A percentile compares a stretch with the other conserved stretches of the same genome.
Evolutionary conservation across 495 filamentous ascomycete genomes (phyloP).

Genomic region (Cercophora newfieldiana): DNA sequence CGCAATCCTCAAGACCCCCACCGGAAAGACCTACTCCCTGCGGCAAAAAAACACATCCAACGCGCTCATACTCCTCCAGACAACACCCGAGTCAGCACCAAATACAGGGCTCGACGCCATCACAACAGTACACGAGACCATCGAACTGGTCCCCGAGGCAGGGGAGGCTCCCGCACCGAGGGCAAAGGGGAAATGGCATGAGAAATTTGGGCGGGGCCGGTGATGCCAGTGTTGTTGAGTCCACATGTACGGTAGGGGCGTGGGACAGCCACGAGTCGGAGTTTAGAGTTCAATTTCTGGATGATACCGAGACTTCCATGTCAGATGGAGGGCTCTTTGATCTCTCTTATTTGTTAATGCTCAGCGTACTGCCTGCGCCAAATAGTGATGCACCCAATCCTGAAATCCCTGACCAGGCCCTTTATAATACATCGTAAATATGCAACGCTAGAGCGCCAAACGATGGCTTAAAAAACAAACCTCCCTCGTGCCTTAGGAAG

Average conservation of each 20-base stretch:
- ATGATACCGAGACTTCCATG: too few relatives aligned
- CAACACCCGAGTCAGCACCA: slow-evolving; percentile 22
- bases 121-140: slow-evolving; percentile 69
- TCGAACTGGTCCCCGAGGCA: slow-evolving; percentile 58
- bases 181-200: slow-evolving; percentile 82
- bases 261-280: too few relatives aligned
- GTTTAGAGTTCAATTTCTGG: too few relatives aligned
- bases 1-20: slow-evolving; percentile 70
- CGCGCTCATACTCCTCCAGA: slow-evolving; percentile 55
- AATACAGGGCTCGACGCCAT: slow-evolving; percentile 56
- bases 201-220: slow-evolving; percentile 65
- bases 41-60: slow-evolving; percentile 93
- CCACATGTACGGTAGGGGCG: background rate
- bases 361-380: too few relatives aligned
- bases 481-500: too few relatives aligned
- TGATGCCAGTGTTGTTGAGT: slow-evolving; percentile 32
- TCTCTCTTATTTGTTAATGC: too few relatives aligned
- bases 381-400: too few relatives aligned
- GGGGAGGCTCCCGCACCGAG: slow-evolving; percentile 39
- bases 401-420: too few relatives aligned
- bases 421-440: too few relatives aligned
- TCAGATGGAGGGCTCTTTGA: too few relatives aligned
- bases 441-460: too few relatives aligned
- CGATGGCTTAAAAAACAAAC: too few relatives aligned
- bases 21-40: slow-evolving; percentile 67